phyloP scores from a whole-genome alignment of 202 grass and related monocot species.

The Setaria italica region DNA sequence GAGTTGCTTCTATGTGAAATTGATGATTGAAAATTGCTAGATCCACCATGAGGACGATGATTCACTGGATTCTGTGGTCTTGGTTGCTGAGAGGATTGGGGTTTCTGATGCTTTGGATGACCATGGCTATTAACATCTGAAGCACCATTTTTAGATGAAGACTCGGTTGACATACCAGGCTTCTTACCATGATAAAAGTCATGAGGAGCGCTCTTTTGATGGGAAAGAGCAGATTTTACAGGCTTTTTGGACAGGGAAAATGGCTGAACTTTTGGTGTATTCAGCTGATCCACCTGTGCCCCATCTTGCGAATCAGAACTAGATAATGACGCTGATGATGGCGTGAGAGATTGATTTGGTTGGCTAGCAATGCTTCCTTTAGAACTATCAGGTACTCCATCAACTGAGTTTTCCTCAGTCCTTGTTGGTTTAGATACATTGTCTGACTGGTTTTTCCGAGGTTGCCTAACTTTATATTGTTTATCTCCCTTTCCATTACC shows the following conservation, averaged over 20 bases:
- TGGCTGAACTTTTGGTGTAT: conserved; percentile 42
- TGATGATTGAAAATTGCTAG: conserved; percentile 56
- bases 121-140: conserved; percentile 46
- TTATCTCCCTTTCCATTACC: conserved; percentile 64
- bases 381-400: conserved; percentile 47
- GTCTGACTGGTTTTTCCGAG: conserved; percentile 56
- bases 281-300: conserved; percentile 47
- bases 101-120: conserved; percentile 60
- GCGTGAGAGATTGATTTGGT: conserved; percentile 44
- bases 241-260: conserved; percentile 50
- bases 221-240: conserved; percentile 49
- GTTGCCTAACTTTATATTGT: conserved; percentile 58
- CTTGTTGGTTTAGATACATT: conserved; percentile 48
- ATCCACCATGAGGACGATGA: conserved; percentile 49
- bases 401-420: conserved; percentile 50
- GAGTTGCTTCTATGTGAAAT: conserved; percentile 66
- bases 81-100: conserved; percentile 50
- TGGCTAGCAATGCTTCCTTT: conserved; percentile 39
- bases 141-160: conserved; percentile 49
- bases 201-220: conserved; percentile 56
- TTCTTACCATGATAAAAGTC: conserved; percentile 61
- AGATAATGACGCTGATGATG: conserved; percentile 41
- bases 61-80: conserved; percentile 48
- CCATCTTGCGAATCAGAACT: conserved; percentile 59
- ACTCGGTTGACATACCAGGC: conserved; percentile 48